Percentiles rank a stretch among this genome's conserved stretches.
Evolutionary conservation across 2,329 filamentous ascomycete genomes (phyloP).

Genomic region (Apiospora rasikravindrae): DNA sequence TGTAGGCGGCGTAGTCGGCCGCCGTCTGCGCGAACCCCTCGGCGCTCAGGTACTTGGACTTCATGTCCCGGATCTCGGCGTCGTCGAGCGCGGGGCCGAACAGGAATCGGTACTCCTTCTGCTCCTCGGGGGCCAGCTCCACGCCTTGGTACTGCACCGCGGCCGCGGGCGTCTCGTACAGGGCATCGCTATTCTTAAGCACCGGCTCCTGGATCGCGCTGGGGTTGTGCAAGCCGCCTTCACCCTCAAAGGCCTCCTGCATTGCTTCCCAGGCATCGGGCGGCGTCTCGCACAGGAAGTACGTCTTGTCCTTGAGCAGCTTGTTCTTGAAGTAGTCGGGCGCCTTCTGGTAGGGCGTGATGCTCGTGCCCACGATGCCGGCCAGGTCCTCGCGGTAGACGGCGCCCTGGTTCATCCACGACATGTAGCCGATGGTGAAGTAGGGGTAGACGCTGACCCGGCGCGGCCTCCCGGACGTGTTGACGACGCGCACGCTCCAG

Average conservation of each 20-base stretch:
- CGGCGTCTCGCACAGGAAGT: slow-evolving; percentile 57
- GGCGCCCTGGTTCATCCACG: slow-evolving; percentile 65
- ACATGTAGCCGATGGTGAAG: slow-evolving; percentile 65
- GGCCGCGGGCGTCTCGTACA: slow-evolving; percentile 60
- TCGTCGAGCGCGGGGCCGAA: slow-evolving; percentile 61
- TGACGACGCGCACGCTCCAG: slow-evolving; percentile 59
- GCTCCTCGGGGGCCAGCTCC: slow-evolving; percentile 44
- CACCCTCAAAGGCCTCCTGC: slow-evolving; percentile 59
- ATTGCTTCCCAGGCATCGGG: slow-evolving; percentile 59
- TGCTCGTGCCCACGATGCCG: slow-evolving; percentile 56
- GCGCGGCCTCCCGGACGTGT: slow-evolving; percentile 50
- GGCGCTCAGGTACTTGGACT: slow-evolving; percentile 53
- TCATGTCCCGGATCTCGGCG: slow-evolving; percentile 52
- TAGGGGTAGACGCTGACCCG: slow-evolving; percentile 60
- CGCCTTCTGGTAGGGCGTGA: slow-evolving; percentile 63
- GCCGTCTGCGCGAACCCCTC: slow-evolving; percentile 52
- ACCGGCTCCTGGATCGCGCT: slow-evolving; percentile 46
- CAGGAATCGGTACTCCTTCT: slow-evolving; percentile 56
- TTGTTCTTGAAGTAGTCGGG: slow-evolving; percentile 64
- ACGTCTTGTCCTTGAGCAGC: slow-evolving; percentile 61
- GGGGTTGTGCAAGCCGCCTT: slow-evolving; percentile 59
- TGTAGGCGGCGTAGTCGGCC: slow-evolving; percentile 55
- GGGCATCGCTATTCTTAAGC: slow-evolving; percentile 53
- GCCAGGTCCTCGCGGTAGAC: slow-evolving; percentile 54
- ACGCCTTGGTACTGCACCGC: slow-evolving; percentile 57